A percentile compares a stretch with the other conserved stretches of the same genome.
These are phyloP conservation scores for Colletotrichum sp. DNA, from an alignment of 2,329 filamentous ascomycete species.

Conservation along the genomic window DNA sequence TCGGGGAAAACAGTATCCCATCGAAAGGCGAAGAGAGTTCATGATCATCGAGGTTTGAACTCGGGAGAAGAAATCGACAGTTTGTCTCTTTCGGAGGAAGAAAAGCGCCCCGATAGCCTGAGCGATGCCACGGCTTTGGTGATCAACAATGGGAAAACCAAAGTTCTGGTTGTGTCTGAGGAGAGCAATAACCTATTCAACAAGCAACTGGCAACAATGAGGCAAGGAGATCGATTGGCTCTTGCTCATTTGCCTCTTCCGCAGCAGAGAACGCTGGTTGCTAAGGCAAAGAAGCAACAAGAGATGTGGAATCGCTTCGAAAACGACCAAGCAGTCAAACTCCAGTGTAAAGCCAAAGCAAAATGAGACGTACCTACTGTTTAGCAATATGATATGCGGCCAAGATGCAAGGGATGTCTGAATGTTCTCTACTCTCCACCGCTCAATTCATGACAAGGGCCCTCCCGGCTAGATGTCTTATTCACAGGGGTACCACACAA, in stretches of 20 bases:
- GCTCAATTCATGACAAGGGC: not conserved
- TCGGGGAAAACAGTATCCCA: conserved; percentile 39
- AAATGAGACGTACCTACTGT: not conserved
- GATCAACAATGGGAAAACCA: not conserved
- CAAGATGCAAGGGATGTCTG: not conserved
- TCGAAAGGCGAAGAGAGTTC: conserved; percentile 12
- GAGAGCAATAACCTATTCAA: conserved; percentile 11
- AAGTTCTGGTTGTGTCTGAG: not conserved
- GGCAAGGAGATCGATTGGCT: conserved; percentile 26
- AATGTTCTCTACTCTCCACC: not conserved
- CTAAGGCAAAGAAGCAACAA: conserved; percentile 31
- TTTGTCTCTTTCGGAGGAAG: not conserved
- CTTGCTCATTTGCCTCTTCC: conserved; percentile 31
- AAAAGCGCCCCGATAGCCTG: not conserved
- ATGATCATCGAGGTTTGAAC: not conserved
- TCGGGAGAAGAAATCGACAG: too few relatives aligned
- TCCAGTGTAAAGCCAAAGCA: conserved; percentile 4
- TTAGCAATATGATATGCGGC: not conserved
- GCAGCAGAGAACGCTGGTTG: conserved; percentile 31
- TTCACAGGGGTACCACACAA: not conserved
- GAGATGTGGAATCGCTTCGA: conserved; percentile 25
- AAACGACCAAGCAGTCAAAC: conserved; percentile 20
- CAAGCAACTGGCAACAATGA: conserved; percentile 28
- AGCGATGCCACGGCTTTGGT: not conserved
- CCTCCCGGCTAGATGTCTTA: not conserved